Evolutionary conservation across 2,329 filamentous ascomycete species (phyloP), one percentile per base, ranked within the genome.

Genomic region (Chaetomium olivaceum): DNA sequence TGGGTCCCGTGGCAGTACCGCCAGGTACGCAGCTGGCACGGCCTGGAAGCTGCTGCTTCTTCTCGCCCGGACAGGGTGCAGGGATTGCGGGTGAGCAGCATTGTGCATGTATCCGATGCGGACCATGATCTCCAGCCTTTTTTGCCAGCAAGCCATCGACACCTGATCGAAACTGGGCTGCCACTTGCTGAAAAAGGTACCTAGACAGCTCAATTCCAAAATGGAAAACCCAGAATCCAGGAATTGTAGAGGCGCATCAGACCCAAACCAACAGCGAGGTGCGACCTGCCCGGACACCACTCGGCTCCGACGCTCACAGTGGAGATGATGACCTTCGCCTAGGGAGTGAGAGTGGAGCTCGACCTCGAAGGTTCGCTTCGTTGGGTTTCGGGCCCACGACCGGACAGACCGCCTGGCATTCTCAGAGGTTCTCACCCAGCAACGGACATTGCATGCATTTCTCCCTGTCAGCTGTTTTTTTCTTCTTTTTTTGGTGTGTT

Each of bases 81-180:
- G 67, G 67, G 68, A 71, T 71, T 67, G 70, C 70, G 69, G 70
- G 70, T 71, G 71, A 70, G 69, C 71, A 71, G 69, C 70, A 71
- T 61, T 61, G 62, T 70, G 69, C 66, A 70, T 68, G 66, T 66
- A 65, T 57, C 65, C 46, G 51, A 58, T 62, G 59, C 62, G 61
- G 61, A 69, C 66, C 61, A 36, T 64, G 54, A 64, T 67, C 61
- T 58, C 58, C 58, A 54, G 48, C 19, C 55, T 1, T 21, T 48
- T 1, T 21, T 48, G 43, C 58, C 58, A 50, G 55, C 60, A 59
- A 61, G 59, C 36, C 39, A 57, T 62, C 29, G 60, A 62, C 60
- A 62, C 52, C 52, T 50, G 52, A 62, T 62, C 60, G 23, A 23
- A 29, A 39, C 48, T 46, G n/a, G 33, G 31, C 55, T n/a, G 29